These are phyloP conservation scores for Hypoxylon subgilvum DNA, from an alignment of 495 filamentous ascomycete genomes.

Conservation along the genomic window DNA sequence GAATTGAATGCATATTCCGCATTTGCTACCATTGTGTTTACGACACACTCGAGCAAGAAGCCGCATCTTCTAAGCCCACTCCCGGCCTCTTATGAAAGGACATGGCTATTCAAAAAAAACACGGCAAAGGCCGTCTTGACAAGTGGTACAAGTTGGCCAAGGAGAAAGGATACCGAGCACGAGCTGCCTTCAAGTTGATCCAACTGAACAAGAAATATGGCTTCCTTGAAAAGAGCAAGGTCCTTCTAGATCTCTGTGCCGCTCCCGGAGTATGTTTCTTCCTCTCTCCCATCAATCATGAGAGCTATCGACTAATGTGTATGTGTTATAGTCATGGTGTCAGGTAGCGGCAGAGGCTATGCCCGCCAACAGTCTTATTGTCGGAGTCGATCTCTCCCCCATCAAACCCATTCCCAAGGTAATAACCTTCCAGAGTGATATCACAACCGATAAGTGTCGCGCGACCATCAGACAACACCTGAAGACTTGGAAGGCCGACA, in stretches of 20 bases:
- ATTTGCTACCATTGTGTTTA: no score
- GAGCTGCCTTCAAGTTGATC: constrained; percentile 97
- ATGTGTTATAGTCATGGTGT: constrained; percentile 78
- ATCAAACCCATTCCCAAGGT: constrained; percentile 94
- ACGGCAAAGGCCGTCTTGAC: constrained; percentile 98
- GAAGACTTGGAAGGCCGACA: constrained; percentile 97
- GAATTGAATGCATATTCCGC: no score
- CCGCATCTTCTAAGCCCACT: no score
- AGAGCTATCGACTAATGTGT: neutral
- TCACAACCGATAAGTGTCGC: constrained; percentile 95
- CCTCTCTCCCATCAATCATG: neutral
- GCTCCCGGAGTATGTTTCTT: constrained; percentile 79
- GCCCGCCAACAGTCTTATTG: constrained; percentile 86
- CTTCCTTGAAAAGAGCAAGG: constrained; percentile 95
- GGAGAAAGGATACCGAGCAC: constrained; percentile 95
- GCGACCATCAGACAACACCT: constrained; percentile 88
- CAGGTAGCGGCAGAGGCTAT: constrained; percentile 96
- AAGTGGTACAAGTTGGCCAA: constrained; percentile 93
- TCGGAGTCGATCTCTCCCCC: constrained; percentile 92
- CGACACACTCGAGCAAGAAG: no score
- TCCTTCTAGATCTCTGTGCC: constrained; percentile 94
- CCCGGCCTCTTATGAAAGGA: no score
- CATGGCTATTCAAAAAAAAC: constrained; percentile 99
- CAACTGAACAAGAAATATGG: constrained; percentile 99
- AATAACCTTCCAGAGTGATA: constrained; percentile 96